Evolutionary conservation across 352 stramenopile species (phyloP), one percentile per base, ranked within the genome.

Genomic region (Nothophytophthora sp.): DNA sequence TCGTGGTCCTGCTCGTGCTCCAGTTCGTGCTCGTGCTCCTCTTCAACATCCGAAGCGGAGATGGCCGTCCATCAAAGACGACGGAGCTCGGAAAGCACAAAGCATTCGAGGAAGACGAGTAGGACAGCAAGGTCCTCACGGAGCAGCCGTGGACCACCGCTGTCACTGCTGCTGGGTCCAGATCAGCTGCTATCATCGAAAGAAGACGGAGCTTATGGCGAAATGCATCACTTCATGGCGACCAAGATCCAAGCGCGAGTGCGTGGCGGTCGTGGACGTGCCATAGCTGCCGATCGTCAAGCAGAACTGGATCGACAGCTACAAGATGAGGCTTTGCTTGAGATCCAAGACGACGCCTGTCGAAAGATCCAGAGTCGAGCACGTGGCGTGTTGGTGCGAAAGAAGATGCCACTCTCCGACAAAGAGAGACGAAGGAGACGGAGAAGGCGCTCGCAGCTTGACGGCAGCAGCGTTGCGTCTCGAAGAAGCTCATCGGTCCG

Each of bases 281-380:
- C 10, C 5, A 28, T 57, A 16, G 71, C 71, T 0, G 41, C 8
- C 0, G 30, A 61, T 7, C 29, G 54, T 20, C 48, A 54, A 36
- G 5, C 39, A 7, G 55, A 77, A 13, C 24, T 76, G 3, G 62
- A 83, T 4, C 36, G 55, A 41, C 65, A 87, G 37, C 48, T 87
- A 16, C 60, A 42, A 23, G 54, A 63, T 6, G 73, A 84, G 41
- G 76, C 76, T 23, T 40, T 81, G 9, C 27, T 44, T 11, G 76
- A 87, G 29, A 19, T 76, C 4, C 52, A 70, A 19, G 10, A 72
- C 2, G 67, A 73, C 34, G 62, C 62, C 5, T 48, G 59, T 24
- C 28, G 67, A 20, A 60, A 63, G 9, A 87, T 87, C 37, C 76
- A 87, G 35, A 62, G 63, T 1, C 56, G 56, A 43, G 41, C 68